Conservation (phyloP, 495 filamentous ascomycete species). For the Melanomma pulvis-pyrius region DNA sequence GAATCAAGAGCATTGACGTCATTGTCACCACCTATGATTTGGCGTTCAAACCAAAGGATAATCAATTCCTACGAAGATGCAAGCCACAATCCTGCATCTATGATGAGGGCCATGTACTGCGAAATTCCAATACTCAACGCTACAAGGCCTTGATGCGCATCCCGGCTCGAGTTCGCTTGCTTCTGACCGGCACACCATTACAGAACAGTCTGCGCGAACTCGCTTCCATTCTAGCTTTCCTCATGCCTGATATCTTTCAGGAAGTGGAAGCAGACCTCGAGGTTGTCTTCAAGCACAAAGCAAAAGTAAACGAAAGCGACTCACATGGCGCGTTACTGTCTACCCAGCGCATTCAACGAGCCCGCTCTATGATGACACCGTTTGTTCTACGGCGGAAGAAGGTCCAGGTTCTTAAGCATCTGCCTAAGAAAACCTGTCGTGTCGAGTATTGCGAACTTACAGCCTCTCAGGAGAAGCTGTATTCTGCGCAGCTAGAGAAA, state of each 20-base stretch:
- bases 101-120: slow-evolving; percentile 90
- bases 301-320: slow-evolving; percentile 70
- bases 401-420: slow-evolving; percentile 84
- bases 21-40: slow-evolving; percentile 89
- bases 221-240: slow-evolving; percentile 83
- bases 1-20: slow-evolving; percentile 71
- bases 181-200: slow-evolving; percentile 90
- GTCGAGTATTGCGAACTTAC: slow-evolving; percentile 82
- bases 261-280: slow-evolving; percentile 73
- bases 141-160: slow-evolving; percentile 83
- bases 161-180: slow-evolving; percentile 72
- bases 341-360: slow-evolving; percentile 78
- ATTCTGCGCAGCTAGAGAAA: slow-evolving; percentile 61
- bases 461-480: slow-evolving; percentile 67
- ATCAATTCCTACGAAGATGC: slow-evolving; percentile 66
- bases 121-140: slow-evolving; percentile 77
- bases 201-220: slow-evolving; percentile 97
- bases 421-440: slow-evolving; percentile 77
- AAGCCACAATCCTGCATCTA: slow-evolving; percentile 72
- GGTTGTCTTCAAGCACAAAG: slow-evolving; percentile 86
- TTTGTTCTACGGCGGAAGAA: slow-evolving; percentile 95
- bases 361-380: slow-evolving; percentile 89
- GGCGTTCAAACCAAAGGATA: slow-evolving; percentile 64
- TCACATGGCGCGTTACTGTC: slow-evolving; percentile 74
- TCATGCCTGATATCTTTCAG: slow-evolving; percentile 80